phyloP scores from a whole-genome alignment of 1,284 basidiomycete species.

The Schizophyllum amplum region DNA sequence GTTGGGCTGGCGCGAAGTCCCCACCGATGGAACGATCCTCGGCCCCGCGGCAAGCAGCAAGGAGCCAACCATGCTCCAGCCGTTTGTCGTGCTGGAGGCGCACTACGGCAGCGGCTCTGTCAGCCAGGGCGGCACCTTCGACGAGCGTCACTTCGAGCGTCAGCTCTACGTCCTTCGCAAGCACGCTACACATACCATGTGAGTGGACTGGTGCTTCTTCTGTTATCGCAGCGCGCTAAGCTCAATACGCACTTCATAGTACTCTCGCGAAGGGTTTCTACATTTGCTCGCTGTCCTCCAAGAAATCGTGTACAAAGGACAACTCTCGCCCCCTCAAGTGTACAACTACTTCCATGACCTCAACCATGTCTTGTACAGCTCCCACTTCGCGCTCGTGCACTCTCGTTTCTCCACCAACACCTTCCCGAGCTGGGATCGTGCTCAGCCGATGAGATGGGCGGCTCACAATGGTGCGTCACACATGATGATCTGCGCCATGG shows the following conservation, averaged over 20 bases:
- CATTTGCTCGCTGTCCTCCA: constrained; percentile 92
- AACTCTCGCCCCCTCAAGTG: constrained; percentile 91
- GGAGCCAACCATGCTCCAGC: constrained; percentile 94
- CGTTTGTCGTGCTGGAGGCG: constrained; percentile 86
- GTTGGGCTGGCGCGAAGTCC: constrained; percentile 97
- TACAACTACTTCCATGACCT: constrained; percentile 98
- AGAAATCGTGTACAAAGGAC: constrained; percentile 99
- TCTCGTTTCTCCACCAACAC: constrained; percentile 99
- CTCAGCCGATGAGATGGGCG: constrained; percentile 96
- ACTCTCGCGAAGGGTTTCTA: constrained; percentile 94
- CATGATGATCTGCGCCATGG: constrained; percentile 7
- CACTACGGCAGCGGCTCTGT: constrained; percentile 81
- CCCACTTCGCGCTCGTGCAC: constrained; percentile 97
- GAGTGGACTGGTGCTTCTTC: constrained; percentile 53
- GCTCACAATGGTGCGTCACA: constrained; percentile 87
- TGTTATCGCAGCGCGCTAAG: constrained; percentile 26
- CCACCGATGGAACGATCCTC: constrained; percentile 92
- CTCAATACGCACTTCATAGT: constrained; percentile 51
- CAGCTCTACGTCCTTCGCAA: constrained; percentile 98
- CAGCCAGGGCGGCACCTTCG: constrained; percentile 70
- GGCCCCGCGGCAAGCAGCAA: constrained; percentile 94
- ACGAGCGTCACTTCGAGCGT: constrained; percentile 83
- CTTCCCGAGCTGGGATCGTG: constrained; percentile 98
- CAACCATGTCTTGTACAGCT: constrained; percentile 91
- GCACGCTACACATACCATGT: constrained; percentile 95